Base-by-base conservation (phyloP, 2,329 filamentous ascomycete species). In the Colletotrichum orbiculare region DNA sequence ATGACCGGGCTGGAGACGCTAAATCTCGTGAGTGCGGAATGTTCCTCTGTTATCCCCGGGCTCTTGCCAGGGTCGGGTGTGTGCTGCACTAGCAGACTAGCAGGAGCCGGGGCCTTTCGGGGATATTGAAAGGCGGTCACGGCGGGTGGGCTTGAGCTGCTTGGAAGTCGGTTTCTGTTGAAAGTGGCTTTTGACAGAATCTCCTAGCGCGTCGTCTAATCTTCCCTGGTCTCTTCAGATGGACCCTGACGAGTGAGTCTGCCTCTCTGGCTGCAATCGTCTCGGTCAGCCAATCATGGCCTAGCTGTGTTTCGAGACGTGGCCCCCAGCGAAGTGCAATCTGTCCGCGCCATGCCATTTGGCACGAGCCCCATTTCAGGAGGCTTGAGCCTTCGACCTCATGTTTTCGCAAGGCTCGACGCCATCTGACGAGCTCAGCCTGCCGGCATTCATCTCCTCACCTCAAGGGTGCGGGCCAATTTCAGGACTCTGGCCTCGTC, bases 41-140 rank as follows among this genome's bases (percentile, higher is more conserved):
- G 37, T 62, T 63, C 58, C 53, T 66, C 39, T 45, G 8, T 53
- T 8, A 56, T 35, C 57, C 54, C 62, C 35, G 25, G 62, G 25
- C 35, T 34, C 46, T 25, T 47, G 41, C 47, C 50, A 33, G 49
- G 45, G 50, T 41, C 3, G 25, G 25, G 25, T 25, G 4, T 25
- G 25, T 25, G 25, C 25, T 25, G 25, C 25, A 25, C 62, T 52
- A 52, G 45, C 45, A 43, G 10, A 25, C 62, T 52, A 52, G 45
- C 45, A 43, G 10, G 37, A 39, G 33, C 45, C 39, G 59, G 52
- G 46, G 46, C 45, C 42, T 41, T 25, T 56, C 58, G 52, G 53
- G 54, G 37, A 64, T 63, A 38, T 56, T 53, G 63, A 57, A 53
- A 47, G 57, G 63, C 63, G 53, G 63, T 66, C 58, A 63, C 58